These are phyloP conservation scores for Diospyros lotus DNA, from an alignment of 148 eudicot species.

Conservation along the genomic window DNA sequence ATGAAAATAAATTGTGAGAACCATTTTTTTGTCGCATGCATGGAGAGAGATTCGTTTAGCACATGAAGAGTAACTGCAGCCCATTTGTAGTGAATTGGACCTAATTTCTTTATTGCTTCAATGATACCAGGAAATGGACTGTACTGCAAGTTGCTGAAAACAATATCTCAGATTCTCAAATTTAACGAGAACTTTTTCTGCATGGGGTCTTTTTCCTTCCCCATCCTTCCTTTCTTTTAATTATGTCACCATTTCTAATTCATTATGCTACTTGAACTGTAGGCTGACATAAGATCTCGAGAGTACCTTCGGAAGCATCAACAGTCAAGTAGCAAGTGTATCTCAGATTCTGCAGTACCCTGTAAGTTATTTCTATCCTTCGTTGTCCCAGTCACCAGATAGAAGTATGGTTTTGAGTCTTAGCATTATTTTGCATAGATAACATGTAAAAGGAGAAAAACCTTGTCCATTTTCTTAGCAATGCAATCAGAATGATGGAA, in stretches of 20 bases:
- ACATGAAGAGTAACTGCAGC: too few species aligned
- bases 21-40: too few species aligned
- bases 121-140: neutral
- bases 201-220: neutral
- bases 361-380: neutral
- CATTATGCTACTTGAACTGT: constrained; percentile 8
- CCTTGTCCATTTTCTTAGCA: neutral
- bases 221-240: neutral
- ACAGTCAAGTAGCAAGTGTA: neutral
- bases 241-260: constrained; percentile 4
- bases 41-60: too few species aligned
- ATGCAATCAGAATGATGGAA: neutral
- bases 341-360: constrained; percentile 1
- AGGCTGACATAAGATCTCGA: constrained; percentile 79
- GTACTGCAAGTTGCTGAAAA: neutral
- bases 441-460: neutral
- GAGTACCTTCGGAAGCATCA: constrained; percentile 53
- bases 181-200: neutral
- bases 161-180: neutral
- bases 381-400: neutral
- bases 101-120: neutral
- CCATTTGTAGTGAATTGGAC: neutral
- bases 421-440: neutral
- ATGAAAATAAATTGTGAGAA: too few species aligned
- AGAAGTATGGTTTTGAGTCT: neutral